Conservation (phyloP, 192 early-diverging fungal species). For the Coemansia sp. region DNA sequence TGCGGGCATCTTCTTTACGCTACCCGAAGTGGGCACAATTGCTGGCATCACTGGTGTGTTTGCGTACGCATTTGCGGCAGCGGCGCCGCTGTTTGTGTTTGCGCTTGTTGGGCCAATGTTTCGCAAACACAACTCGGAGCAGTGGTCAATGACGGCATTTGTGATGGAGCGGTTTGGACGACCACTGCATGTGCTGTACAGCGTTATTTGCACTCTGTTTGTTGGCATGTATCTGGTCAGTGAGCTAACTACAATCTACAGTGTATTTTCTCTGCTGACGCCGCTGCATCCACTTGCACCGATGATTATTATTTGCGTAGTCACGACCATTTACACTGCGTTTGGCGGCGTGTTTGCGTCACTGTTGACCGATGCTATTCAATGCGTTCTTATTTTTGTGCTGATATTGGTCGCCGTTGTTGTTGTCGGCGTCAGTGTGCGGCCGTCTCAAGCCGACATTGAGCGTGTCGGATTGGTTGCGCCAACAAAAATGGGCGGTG, state of each 20-base stretch:
- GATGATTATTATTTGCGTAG: conserved; percentile 59
- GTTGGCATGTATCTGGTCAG: conserved; percentile 65
- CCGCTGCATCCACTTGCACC: conserved; percentile 59
- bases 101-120: conserved; percentile 62
- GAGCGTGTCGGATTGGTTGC: conserved; percentile 56
- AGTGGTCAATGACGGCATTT: conserved; percentile 68
- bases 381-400: conserved; percentile 58
- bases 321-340: conserved; percentile 69
- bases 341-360: conserved; percentile 69
- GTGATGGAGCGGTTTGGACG: conserved; percentile 64
- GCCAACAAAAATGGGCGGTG: conserved; percentile 66
- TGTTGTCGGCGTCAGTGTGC: conserved; percentile 58
- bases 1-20: conserved; percentile 63
- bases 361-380: conserved; percentile 64
- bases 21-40: conserved; percentile 65
- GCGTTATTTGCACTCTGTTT: conserved; percentile 61
- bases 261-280: conserved; percentile 58
- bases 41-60: conserved; percentile 67
- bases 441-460: conserved; percentile 54
- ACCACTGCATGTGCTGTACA: conserved; percentile 58
- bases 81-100: conserved; percentile 62
- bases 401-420: conserved; percentile 59
- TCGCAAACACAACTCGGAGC: conserved; percentile 59
- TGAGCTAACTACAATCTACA: conserved; percentile 67
- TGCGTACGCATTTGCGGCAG: conserved; percentile 64